Conservation (phyloP, 73 alveolate genomes). For the Paramecium sonneborni region DNA sequence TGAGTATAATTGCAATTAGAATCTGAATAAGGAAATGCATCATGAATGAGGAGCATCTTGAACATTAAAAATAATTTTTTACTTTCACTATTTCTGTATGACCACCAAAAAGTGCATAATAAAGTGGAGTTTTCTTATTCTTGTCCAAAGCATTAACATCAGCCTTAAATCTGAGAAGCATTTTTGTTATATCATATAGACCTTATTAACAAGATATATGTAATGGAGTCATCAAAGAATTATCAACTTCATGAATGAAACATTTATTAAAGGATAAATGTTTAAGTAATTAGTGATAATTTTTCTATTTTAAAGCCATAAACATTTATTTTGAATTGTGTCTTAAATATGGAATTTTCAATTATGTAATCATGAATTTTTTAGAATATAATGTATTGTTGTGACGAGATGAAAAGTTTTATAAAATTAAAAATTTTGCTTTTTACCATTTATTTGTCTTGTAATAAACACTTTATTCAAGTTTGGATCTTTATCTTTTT, state of each 20-base stretch:
- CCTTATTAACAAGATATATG: constrained; percentile 8
- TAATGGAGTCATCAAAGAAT: neutral
- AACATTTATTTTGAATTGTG: neutral
- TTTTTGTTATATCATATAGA: neutral
- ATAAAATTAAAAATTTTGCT: neutral
- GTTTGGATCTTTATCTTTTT: neutral
- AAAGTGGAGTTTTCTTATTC: neutral
- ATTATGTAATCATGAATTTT: neutral
- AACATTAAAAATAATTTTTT: neutral
- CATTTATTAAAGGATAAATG: neutral
- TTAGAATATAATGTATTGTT: neutral
- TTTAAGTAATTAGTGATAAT: neutral
- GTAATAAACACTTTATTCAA: neutral
- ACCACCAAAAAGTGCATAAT: neutral
- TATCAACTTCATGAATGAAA: neutral
- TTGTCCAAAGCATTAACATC: constrained; percentile 30
- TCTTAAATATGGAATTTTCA: neutral
- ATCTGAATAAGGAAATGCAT: neutral
- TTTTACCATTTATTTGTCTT: neutral
- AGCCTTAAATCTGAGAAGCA: neutral
- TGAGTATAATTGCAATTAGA: neutral
- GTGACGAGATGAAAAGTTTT: neutral
- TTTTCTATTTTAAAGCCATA: neutral
- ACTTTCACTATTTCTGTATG: constrained; percentile 18
- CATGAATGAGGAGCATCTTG: neutral